A percentile compares a stretch with the other conserved stretches of the same genome.
phyloP scores from a whole-genome alignment of 2,329 filamentous ascomycete genomes.

The Tolypocladium nubicola region DNA sequence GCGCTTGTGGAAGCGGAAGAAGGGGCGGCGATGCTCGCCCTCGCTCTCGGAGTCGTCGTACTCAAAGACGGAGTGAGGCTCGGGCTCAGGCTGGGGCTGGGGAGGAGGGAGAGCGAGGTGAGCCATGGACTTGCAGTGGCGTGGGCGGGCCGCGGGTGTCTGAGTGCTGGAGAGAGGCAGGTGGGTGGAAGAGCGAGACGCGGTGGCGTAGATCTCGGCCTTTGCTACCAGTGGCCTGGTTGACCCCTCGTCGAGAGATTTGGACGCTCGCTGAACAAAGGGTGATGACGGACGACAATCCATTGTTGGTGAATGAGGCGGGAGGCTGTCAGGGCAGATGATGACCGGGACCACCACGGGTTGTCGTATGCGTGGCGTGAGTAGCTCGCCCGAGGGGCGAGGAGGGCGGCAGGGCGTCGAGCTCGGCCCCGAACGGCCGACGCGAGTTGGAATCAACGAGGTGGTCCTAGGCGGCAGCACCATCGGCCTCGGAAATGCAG shows the following conservation, averaged over 20 bases:
- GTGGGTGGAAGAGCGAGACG: conserved; percentile 12
- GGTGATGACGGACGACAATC: conserved; percentile 1
- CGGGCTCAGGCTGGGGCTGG: conserved; percentile 12
- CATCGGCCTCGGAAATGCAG: conserved; percentile 28
- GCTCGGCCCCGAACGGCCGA: neutral
- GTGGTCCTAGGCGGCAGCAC: conserved; percentile 1
- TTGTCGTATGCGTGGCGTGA: conserved; percentile 11
- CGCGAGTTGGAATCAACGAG: neutral
- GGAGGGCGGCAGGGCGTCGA: conserved; percentile 17
- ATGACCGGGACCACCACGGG: neutral
- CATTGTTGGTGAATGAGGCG: neutral
- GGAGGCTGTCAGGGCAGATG: neutral
- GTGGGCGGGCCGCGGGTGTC: conserved; percentile 8
- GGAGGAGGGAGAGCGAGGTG: conserved; percentile 10
- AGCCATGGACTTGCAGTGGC: conserved; percentile 16
- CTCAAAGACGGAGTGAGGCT: conserved; percentile 36
- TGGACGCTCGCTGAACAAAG: conserved; percentile 1
- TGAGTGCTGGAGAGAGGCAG: conserved; percentile 7
- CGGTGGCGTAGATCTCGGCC: conserved; percentile 9
- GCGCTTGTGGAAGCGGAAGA: conserved; percentile 32
- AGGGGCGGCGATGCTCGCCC: conserved; percentile 20
- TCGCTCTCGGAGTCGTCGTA: conserved; percentile 36
- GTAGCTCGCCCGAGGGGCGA: conserved; percentile 15
- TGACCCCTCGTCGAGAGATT: neutral
- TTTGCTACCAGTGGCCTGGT: conserved; percentile 1